Percentiles rank a stretch among this genome's conserved stretches.
These are phyloP conservation scores for Gynostemma pentaphyllum DNA, from an alignment of 306 rosid species.

Conservation along the genomic window DNA sequence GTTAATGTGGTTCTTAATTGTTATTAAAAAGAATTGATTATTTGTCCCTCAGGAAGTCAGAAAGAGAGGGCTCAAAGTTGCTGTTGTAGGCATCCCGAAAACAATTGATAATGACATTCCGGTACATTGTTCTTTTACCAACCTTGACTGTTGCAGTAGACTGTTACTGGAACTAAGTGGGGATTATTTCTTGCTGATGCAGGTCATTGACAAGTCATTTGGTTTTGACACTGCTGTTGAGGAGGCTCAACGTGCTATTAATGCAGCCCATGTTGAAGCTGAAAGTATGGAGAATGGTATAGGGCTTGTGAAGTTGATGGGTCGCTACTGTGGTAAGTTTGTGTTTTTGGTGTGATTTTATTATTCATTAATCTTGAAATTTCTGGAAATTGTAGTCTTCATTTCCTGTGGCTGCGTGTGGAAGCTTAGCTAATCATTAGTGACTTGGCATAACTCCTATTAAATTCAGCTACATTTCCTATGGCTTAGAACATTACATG, in stretches of 20 bases:
- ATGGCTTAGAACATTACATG: not conserved
- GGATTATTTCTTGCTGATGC: conserved; percentile 14
- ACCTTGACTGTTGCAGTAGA: not conserved
- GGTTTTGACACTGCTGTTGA: conserved; percentile 98
- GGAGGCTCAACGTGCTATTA: conserved; percentile 98
- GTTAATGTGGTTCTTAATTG: not conserved
- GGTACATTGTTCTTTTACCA: conserved; percentile 25
- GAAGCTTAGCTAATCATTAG: not conserved
- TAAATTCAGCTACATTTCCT: not conserved
- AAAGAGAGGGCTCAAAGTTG: conserved; percentile 84
- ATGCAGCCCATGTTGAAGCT: conserved; percentile 97
- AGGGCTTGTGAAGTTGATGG: conserved; percentile 94
- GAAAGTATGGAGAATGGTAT: conserved; percentile 80
- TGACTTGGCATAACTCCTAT: not conserved
- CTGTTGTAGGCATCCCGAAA: conserved; percentile 85
- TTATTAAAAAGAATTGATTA: conserved; percentile 2
- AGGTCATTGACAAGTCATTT: conserved; percentile 86
- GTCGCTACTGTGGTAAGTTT: conserved; percentile 77
- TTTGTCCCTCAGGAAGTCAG: conserved; percentile 58
- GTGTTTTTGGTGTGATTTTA: conserved; percentile 3
- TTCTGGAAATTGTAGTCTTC: too few relatives aligned
- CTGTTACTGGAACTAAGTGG: not conserved
- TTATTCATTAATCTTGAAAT: not conserved
- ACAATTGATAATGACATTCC: conserved; percentile 94
- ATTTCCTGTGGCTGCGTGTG: too few relatives aligned